A percentile compares a stretch with the other conserved stretches of the same genome.
phyloP scores from a whole-genome alignment of 768 basidiomycete genomes.

The Termitomyces sp. region DNA sequence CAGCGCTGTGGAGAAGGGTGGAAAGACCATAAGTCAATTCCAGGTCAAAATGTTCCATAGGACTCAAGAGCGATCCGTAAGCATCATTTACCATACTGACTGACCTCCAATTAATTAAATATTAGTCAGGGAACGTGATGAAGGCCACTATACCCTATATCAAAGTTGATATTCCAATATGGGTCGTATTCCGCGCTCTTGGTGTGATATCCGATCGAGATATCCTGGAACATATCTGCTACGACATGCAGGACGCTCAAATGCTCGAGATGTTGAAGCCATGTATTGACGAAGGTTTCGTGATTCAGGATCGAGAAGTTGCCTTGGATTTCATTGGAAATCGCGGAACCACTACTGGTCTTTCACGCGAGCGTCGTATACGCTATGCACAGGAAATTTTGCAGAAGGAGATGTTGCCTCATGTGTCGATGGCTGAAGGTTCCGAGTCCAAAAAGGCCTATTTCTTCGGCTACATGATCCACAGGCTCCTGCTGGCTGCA shows the following conservation, averaged over 20 bases:
- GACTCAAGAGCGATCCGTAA: conserved; percentile 82
- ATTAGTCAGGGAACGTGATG: conserved; percentile 84
- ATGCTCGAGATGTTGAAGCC: conserved; percentile 99
- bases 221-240: conserved; percentile 97
- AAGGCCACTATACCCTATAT: conserved; percentile 98
- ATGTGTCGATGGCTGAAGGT: conserved; percentile 93
- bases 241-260: conserved; percentile 92
- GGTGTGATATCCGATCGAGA: conserved; percentile 97
- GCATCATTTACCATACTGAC: conserved; percentile 21
- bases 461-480: conserved; percentile 99
- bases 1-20: conserved; percentile 95
- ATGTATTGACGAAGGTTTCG: conserved; percentile 97
- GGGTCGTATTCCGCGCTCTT: conserved; percentile 97
- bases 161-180: conserved; percentile 96
- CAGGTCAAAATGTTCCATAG: conserved; percentile 96
- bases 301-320: conserved; percentile 95
- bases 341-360: conserved; percentile 90
- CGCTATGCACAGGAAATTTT: conserved; percentile 96
- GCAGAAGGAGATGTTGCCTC: conserved; percentile 98
- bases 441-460: conserved; percentile 98
- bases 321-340: conserved; percentile 98
- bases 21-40: conserved; percentile 96
- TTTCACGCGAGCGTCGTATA: conserved; percentile 88
- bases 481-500: conserved; percentile 89
- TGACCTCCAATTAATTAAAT: conserved; percentile 2